Conservation (phyloP, 192 early-diverging fungal genomes). For the Podila epigama region DNA sequence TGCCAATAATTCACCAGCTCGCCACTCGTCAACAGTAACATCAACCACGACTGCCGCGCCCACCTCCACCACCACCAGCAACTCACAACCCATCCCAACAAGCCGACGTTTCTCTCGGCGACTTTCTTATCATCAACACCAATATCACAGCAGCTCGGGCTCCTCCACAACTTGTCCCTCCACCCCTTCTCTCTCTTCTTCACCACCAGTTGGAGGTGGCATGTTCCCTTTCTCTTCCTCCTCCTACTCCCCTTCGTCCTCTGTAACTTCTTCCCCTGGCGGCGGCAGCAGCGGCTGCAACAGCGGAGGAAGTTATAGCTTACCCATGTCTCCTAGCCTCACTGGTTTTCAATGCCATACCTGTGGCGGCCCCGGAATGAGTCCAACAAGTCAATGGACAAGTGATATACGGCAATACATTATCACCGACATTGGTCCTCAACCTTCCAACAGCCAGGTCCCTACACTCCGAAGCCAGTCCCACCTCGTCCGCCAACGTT, state of each 20-base stretch:
- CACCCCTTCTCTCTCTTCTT: background rate
- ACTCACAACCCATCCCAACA: no score
- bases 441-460: slow-evolving; percentile 39
- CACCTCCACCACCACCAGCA: background rate
- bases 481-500: background rate
- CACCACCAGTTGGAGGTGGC: background rate
- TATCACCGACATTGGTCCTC: slow-evolving; percentile 46
- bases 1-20: background rate
- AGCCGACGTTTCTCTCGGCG: background rate
- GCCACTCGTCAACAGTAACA: background rate
- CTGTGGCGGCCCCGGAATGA: background rate
- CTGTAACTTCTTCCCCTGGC: background rate
- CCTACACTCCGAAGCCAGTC: slow-evolving; percentile 7
- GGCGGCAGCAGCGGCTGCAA: no score
- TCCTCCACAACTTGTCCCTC: background rate
- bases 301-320: no score
- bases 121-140: background rate
- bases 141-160: background rate
- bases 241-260: background rate
- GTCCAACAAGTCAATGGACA: slow-evolving; percentile 13
- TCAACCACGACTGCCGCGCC: background rate
- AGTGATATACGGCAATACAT: slow-evolving; percentile 38
- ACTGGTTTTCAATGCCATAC: background rate
- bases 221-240: no score
- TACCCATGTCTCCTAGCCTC: background rate